Base-by-base conservation (phyloP, 2,329 filamentous ascomycete species). In the Huntiella decipiens region DNA sequence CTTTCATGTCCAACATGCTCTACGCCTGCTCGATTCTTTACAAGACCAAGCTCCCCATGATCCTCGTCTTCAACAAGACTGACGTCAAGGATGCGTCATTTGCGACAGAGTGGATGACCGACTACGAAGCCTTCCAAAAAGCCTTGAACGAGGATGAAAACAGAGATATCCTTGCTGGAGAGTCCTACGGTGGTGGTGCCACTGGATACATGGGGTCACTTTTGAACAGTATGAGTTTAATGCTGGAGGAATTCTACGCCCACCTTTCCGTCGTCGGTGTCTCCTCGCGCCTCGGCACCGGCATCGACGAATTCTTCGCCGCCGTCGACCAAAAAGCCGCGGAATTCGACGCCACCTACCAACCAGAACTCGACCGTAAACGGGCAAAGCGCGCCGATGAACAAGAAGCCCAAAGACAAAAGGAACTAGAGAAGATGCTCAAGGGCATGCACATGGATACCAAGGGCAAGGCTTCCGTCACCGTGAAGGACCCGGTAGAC, bases 1-100 rank as follows among this genome's bases (percentile, higher is more conserved):
- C 91, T 0, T 98, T 98, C 63, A 98, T 98, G 91, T 92, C 83
- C 60, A 98, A 98, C 64, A 98, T 98, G 91, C 77, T 98, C 38
- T 98, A 98, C 62, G 91, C 91, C 16, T 96, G 91, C 69, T 93
- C 83, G 50, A 98, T 98, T 52, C 73, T 98, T 12, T 98, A 98
- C 73, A 96, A 96, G 68, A 96, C 88, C 2, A 94, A 93, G 60
- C 70, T 98, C 0, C 91, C 91, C 17, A 98, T 98, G 91, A 92
- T 98, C 45, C 66, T 98, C 5, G 91, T 98, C 8, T 96, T 98
- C 70, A 98, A 98, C 69, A 98, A 98, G 67, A 95, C 87, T 0
- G 91, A 98, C 56, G 85, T 93, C 37, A 85, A 93, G 60, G 82
- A 92, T 56, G 84, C 86, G 0, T 73, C 74, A 19, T 94, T 94